These are phyloP conservation scores for Hanseniaspora clermontiae DNA, from an alignment of 805 yeast species.

Conservation along the genomic window DNA sequence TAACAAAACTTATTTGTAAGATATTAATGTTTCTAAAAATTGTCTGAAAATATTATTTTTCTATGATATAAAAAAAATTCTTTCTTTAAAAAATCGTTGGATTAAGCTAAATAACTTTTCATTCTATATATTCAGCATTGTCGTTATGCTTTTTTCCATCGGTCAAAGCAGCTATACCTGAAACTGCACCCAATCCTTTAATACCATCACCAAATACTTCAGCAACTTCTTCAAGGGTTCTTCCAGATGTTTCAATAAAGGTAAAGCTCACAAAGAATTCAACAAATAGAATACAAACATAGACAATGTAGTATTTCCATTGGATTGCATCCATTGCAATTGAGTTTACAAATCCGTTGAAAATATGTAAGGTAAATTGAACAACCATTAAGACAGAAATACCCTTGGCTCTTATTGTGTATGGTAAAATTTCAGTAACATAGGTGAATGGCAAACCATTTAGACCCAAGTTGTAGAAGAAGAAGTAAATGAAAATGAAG, in stretches of 20 bases:
- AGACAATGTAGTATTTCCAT: constrained; percentile 30
- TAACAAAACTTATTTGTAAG: no score
- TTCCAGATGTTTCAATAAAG: constrained; percentile 31
- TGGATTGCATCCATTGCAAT: constrained; percentile 29
- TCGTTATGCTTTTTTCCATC: constrained; percentile 1
- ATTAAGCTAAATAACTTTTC: no score
- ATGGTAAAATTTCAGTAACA: constrained; percentile 32
- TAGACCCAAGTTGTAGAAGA: constrained; percentile 32
- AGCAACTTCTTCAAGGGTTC: constrained; percentile 30
- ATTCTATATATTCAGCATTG: not conserved
- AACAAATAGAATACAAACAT: constrained; percentile 24
- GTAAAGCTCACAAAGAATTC: constrained; percentile 24
- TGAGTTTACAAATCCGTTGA: constrained; percentile 29
- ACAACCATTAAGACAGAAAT: constrained; percentile 19
- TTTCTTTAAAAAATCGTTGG: no score
- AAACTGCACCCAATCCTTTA: constrained; percentile 3
- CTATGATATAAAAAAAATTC: no score
- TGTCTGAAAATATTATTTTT: no score
- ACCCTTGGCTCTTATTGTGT: constrained; percentile 26
- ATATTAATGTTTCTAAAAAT: no score
- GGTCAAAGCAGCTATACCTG: constrained; percentile 2
- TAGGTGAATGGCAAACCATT: constrained; percentile 37
- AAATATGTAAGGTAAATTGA: constrained; percentile 22
- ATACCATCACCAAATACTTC: constrained; percentile 26
- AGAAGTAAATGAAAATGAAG: constrained; percentile 37